phyloP scores from a whole-genome alignment of 441 rosid genomes.

The Gossypium aridum region DNA sequence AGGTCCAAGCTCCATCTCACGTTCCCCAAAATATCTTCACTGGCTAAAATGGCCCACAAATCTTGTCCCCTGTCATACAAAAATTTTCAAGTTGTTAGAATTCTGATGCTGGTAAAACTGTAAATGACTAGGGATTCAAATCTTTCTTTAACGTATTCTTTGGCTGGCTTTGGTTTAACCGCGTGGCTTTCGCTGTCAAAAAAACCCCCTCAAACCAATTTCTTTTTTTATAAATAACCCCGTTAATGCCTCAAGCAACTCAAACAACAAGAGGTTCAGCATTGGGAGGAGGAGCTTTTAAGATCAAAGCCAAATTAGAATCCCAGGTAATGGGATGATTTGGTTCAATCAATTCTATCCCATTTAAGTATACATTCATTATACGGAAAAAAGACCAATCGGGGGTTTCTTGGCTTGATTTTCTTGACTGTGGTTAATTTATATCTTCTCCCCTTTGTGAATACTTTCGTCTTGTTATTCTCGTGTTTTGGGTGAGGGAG shows the following conservation, averaged over 20 bases:
- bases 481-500: not conserved
- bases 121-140: not conserved
- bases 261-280: not conserved
- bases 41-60: not conserved
- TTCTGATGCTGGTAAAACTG: not conserved
- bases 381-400: not conserved
- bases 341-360: not conserved
- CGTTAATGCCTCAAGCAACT: not conserved
- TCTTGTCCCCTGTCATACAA: not conserved
- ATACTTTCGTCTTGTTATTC: not conserved
- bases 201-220: not conserved
- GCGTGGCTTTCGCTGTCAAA: not conserved
- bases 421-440: not conserved
- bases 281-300: not conserved
- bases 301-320: not conserved
- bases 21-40: conserved; percentile 4
- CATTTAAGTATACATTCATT: not conserved
- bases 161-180: not conserved
- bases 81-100: not conserved
- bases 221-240: not conserved
- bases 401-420: not conserved
- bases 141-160: not conserved
- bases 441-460: not conserved
- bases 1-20: not conserved
- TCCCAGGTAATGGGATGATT: not conserved